A percentile compares a stretch with the other conserved stretches of the same genome.
Conservation (phyloP, 176 grass and related monocot genomes). For the Oryza glaberrima region DNA sequence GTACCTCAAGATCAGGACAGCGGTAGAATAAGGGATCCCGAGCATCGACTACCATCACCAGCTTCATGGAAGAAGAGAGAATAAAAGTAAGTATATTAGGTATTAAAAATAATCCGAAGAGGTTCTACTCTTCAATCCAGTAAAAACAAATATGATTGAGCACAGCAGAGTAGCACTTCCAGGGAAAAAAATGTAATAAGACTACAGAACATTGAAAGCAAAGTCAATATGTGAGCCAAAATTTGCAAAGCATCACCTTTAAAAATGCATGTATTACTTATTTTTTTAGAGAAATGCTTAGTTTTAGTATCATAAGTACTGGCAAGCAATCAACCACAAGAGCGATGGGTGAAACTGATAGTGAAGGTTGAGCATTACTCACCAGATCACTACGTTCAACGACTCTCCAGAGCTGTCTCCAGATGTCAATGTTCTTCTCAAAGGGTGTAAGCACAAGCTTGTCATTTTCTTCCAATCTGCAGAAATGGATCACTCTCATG, state of each 20-base stretch:
- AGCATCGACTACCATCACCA: slow-evolving; percentile 96
- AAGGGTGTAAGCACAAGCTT: slow-evolving; percentile 90
- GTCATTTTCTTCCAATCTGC: slow-evolving; percentile 89
- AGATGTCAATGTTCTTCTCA: slow-evolving; percentile 97
- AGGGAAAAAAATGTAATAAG: neutral
- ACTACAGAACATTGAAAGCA: slow-evolving; percentile 10
- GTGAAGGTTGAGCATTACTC: slow-evolving; percentile 21
- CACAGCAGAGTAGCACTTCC: neutral
- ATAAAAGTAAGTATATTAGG: slow-evolving; percentile 25
- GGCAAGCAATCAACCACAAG: slow-evolving; percentile 14
- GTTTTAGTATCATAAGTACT: neutral
- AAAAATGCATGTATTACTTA: neutral
- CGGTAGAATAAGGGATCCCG: slow-evolving; percentile 91
- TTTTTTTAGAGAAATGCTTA: neutral
- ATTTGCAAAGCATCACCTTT: neutral
- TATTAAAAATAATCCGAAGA: neutral
- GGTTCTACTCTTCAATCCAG: neutral
- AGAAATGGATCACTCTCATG: slow-evolving; percentile 20
- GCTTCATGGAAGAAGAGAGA: slow-evolving; percentile 50
- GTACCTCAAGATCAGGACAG: slow-evolving; percentile 92
- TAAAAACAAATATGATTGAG: neutral
- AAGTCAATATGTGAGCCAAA: neutral
- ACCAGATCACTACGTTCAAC: slow-evolving; percentile 94
- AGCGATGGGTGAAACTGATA: neutral
- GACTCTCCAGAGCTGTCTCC: slow-evolving; percentile 98